Evolutionary conservation across 768 basidiomycete genomes (phyloP), one percentile per base, ranked within the genome.

Genomic region (Agrocybe pediades): DNA sequence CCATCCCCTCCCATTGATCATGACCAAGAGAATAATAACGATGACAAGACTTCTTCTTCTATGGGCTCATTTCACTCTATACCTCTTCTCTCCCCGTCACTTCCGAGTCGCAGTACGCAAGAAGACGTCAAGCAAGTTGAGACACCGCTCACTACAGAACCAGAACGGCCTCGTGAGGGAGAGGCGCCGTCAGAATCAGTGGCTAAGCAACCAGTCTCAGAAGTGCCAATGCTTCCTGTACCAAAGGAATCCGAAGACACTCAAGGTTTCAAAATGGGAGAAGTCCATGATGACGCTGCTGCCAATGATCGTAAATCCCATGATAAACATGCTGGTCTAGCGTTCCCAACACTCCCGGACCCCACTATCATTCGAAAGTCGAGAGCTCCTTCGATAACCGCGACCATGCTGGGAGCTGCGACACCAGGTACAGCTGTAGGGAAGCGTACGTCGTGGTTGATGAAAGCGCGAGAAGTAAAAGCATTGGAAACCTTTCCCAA

Each of bases 401-500:
- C 63, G 19, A 60, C 59, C 27, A 58, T 67, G 26, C 53, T 72
- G 19, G 74, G 74, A 3, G 68, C 68, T 19, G 71, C 71, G 15
- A 78, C 76, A 2, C 74, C 78, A 33, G 73, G 76, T n/a, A 67
- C 71, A 19, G 65, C 68, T 23, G 74, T 74, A 9, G 83, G 81
- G 2, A 90, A 88, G 62, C 83, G 90, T 26, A 87, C 87, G 8
- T 92, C 90, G 2, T 92, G 90, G 90, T 68, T 92, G 49, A 83
- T 81, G 69, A 90, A 88, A 61, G 90, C 86, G 13, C 77, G 89
- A 29, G 87, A 89, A 62, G 84, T 78, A 21, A 87, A 87, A 58
- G 87, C 87, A 16, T 70, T 83, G 63, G 90, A 90, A 62, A 74
- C 72, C n/a, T 72, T 72, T 9, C 62, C 60, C 52, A 81, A 70